Conservation (phyloP, 2,329 filamentous ascomycete genomes). For the Phaeosphaeriaceae sp. region DNA sequence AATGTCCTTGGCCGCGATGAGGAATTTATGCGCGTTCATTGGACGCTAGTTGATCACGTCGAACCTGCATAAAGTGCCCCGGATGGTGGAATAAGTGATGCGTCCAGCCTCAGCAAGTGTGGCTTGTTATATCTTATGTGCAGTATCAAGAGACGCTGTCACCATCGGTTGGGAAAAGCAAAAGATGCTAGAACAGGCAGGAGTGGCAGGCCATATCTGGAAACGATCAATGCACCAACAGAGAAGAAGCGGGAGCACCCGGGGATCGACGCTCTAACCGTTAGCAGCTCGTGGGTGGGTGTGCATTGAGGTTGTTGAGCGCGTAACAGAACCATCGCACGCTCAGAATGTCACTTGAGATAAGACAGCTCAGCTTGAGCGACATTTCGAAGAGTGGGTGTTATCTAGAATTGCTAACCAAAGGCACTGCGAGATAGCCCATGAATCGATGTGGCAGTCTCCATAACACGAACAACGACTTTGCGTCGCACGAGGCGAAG, state of each 20-base stretch:
- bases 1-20: not conserved
- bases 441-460: not conserved
- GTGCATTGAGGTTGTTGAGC: not conserved
- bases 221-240: constrained; percentile 14
- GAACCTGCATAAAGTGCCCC: not conserved
- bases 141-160: not conserved
- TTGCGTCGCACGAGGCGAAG: constrained; percentile 2
- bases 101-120: not conserved
- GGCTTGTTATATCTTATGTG: not conserved
- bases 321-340: not conserved
- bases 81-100: not conserved
- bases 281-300: constrained; percentile 7
- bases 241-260: constrained; percentile 28
- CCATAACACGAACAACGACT: not conserved
- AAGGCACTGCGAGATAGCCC: not conserved
- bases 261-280: constrained; percentile 22
- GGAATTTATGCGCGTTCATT: not conserved
- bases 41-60: too few relatives aligned
- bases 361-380: not conserved
- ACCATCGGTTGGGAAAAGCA: not conserved
- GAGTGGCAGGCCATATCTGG: constrained; percentile 7
- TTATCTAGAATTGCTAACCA: not conserved
- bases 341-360: constrained; percentile 1
- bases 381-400: not conserved
- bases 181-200: not conserved